Evolutionary conservation across 1,139 yeast species (phyloP).

Genomic region (Magnusiomyces ingens): DNA sequence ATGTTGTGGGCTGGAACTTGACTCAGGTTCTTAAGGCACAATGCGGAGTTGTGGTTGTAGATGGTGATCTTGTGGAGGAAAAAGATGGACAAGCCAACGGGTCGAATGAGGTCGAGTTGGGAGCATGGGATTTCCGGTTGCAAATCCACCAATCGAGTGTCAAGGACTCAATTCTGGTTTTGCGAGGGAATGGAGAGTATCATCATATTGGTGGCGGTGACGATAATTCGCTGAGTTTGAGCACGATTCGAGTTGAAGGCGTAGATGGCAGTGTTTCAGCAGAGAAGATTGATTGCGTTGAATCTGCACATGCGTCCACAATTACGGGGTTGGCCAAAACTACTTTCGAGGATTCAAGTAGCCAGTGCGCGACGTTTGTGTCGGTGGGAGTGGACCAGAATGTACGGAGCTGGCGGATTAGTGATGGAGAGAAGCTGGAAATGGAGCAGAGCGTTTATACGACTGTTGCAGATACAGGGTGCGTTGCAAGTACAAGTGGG

Average conservation of each 20-base stretch:
- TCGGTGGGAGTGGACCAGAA: constrained; percentile 76
- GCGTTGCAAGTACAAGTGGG: constrained; percentile 32
- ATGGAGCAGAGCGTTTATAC: constrained; percentile 50
- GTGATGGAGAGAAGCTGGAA: constrained; percentile 11
- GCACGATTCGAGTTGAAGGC: constrained; percentile 31
- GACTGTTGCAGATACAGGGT: constrained; percentile 87
- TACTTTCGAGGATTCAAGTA: constrained; percentile 21
- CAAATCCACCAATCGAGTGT: constrained; percentile 80
- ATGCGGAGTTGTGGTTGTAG: background rate
- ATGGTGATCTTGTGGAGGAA: background rate
- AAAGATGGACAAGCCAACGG: background rate
- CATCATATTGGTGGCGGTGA: constrained; percentile 79
- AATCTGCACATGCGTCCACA: constrained; percentile 77
- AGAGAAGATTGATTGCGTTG: constrained; percentile 33
- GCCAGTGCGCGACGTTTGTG: constrained; percentile 21
- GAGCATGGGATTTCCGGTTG: constrained; percentile 35
- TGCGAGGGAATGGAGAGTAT: background rate
- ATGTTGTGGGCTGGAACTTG: constrained; percentile 55
- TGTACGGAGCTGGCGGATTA: constrained; percentile 51
- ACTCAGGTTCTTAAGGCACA: constrained; percentile 22
- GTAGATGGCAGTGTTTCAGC: constrained; percentile 22
- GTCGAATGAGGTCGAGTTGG: background rate
- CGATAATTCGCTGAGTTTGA: constrained; percentile 65
- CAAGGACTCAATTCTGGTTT: constrained; percentile 40
- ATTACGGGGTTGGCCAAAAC: constrained; percentile 53